Percentiles rank a stretch among this genome's conserved stretches.
These are phyloP conservation scores for Solanum arcanum DNA, from an alignment of 257 asterid genomes.

Conservation along the genomic window DNA sequence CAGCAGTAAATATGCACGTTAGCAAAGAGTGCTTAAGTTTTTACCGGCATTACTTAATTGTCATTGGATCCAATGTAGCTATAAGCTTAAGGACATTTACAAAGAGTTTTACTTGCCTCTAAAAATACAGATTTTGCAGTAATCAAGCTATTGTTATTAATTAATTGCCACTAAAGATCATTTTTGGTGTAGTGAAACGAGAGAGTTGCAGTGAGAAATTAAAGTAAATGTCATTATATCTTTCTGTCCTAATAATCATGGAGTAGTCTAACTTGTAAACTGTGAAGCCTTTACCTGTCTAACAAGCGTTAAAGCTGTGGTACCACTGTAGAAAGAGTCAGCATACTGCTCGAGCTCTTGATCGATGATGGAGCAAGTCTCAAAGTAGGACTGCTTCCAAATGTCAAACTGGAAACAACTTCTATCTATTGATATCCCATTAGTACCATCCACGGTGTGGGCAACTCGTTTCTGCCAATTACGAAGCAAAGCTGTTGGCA, in stretches of 20 bases:
- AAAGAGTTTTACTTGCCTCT: neutral
- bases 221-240: neutral
- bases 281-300: constrained; percentile 35
- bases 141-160: too few relatives aligned
- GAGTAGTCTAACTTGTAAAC: neutral
- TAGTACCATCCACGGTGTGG: constrained; percentile 10
- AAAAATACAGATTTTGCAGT: neutral
- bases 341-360: constrained; percentile 37
- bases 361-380: constrained; percentile 60
- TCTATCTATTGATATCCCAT: constrained; percentile 2
- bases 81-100: neutral
- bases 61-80: neutral
- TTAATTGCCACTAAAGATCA: neutral
- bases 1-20: neutral
- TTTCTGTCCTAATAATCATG: neutral
- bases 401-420: constrained; percentile 23
- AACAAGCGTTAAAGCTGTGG: constrained; percentile 51
- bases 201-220: neutral
- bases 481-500: constrained; percentile 48
- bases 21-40: neutral
- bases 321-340: constrained; percentile 65
- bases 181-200: neutral
- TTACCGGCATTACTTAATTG: neutral
- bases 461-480: constrained; percentile 57
- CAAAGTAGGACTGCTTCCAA: constrained; percentile 51